Percentiles rank a stretch among this genome's conserved stretches.
phyloP scores from a whole-genome alignment of 768 basidiomycete species.

The Xerocomus brunneocitrinus region DNA sequence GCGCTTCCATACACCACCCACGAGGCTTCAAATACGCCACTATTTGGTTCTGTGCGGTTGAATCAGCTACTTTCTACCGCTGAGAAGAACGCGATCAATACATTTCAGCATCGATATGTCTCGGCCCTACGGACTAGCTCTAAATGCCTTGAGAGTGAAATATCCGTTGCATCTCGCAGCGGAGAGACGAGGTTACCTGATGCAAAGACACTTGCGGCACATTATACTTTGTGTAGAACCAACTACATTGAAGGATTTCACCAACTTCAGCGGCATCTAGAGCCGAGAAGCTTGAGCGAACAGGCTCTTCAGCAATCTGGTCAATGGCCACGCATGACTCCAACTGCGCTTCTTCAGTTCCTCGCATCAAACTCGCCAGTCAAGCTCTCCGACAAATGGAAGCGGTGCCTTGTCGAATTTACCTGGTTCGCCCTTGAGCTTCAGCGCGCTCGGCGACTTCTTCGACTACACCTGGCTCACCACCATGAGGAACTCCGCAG shows the following conservation, averaged over 20 bases:
- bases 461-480: too few relatives aligned
- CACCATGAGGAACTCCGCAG: too few relatives aligned
- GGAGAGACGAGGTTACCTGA: neutral
- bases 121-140: neutral
- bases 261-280: conserved; percentile 4
- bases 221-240: conserved; percentile 1
- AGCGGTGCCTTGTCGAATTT: too few relatives aligned
- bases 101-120: neutral
- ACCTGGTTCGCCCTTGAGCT: too few relatives aligned
- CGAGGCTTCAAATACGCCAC: neutral
- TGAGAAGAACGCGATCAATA: neutral
- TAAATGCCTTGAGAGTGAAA: conserved; percentile 1
- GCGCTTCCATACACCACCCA: neutral
- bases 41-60: neutral
- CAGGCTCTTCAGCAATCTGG: conserved; percentile 9
- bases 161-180: neutral
- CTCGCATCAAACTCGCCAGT: conserved; percentile 22
- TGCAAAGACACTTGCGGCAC: neutral
- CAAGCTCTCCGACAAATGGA: neutral
- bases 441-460: too few relatives aligned
- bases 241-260: neutral
- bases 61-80: neutral
- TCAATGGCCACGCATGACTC: conserved; percentile 35
- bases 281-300: conserved; percentile 11
- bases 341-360: conserved; percentile 23